Base-by-base conservation (phyloP, 2,329 filamentous ascomycete species). In the Pseudocercospora macadamiae region DNA sequence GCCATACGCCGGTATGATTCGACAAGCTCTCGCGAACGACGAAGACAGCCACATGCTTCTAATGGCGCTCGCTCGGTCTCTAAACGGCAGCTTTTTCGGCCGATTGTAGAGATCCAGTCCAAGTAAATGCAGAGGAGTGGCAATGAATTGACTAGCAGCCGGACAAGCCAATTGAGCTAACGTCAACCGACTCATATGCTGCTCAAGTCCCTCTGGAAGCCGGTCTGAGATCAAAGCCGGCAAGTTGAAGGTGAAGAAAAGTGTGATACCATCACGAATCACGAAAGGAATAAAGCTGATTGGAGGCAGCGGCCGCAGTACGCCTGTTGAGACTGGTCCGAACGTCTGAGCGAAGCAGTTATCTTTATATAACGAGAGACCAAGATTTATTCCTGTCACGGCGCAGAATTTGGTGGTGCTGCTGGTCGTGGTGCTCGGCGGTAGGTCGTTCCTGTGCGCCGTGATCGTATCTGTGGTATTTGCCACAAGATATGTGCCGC, bases 101-200 rank as follows among this genome's bases (percentile, higher is more conserved):
- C 65, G 57, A 23, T 65, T 59, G 30, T 67, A 65, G 36, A 67
- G 37, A 55, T 67, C 64, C 12, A 67, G 42, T 26, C 62, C 65
- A 14, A 66, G 44, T 4, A 67, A 44, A 54, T 67, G 65, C 23
- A 67, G 51, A 9, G 65, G 65, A 21, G 65, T 66, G 16, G 53
- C 57, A 16, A 61, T 47, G 45, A 64, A 62, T 47, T 67, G 65
- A 39, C 62, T 66, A 23, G 60, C 54, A 36, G 61, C 60, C 3
- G 65, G 65, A 18, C 55, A 48, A 9, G 39, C 42, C 23, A 67
- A 21, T 53, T 67, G 65, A 26, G 64, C 64, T 10, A 60, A 51
- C 9, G 60, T 56, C 28, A 61, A 32, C 12, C 63, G 36, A 37
- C 59, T 57, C 19, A 66, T 56, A 18, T 51, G 45, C 16, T 52